phyloP scores from a whole-genome alignment of 2,329 filamentous ascomycete genomes.

The Calonectria pauciramosa region DNA sequence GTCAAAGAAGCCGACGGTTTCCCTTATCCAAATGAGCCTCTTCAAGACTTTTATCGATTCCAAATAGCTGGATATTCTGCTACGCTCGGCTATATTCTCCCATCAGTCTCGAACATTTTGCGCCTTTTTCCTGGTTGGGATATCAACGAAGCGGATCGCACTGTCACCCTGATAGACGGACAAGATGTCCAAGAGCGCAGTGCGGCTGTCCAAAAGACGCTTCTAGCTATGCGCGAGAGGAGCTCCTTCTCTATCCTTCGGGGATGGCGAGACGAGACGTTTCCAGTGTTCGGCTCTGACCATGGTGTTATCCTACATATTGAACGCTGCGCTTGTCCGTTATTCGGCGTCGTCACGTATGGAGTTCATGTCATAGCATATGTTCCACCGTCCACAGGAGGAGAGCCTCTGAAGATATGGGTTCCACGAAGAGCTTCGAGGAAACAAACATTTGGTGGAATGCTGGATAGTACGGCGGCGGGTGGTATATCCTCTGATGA shows the following conservation, averaged over 20 bases:
- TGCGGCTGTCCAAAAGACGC: neutral
- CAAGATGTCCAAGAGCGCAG: neutral
- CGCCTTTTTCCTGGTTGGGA: neutral
- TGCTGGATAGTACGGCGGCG: slow-evolving; percentile 1
- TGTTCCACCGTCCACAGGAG: neutral
- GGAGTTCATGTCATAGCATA: slow-evolving; percentile 8
- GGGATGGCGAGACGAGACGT: slow-evolving; percentile 1
- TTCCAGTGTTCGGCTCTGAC: neutral
- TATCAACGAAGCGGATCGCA: neutral
- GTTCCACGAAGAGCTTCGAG: neutral
- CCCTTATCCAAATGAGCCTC: neutral
- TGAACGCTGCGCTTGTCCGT: slow-evolving; percentile 7
- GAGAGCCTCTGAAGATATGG: neutral
- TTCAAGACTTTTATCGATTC: neutral
- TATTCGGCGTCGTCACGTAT: slow-evolving; percentile 3
- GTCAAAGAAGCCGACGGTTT: slow-evolving; percentile 1
- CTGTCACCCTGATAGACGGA: neutral
- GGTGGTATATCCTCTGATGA: neutral
- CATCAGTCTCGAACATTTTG: neutral
- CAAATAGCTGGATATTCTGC: neutral
- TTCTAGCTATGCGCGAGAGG: neutral
- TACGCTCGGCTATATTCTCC: neutral
- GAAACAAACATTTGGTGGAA: slow-evolving; percentile 6
- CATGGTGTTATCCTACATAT: neutral
- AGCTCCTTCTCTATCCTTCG: neutral